Evolutionary conservation across 139 green algal genomes (phyloP).

Genomic region (Micractinium sp.): DNA sequence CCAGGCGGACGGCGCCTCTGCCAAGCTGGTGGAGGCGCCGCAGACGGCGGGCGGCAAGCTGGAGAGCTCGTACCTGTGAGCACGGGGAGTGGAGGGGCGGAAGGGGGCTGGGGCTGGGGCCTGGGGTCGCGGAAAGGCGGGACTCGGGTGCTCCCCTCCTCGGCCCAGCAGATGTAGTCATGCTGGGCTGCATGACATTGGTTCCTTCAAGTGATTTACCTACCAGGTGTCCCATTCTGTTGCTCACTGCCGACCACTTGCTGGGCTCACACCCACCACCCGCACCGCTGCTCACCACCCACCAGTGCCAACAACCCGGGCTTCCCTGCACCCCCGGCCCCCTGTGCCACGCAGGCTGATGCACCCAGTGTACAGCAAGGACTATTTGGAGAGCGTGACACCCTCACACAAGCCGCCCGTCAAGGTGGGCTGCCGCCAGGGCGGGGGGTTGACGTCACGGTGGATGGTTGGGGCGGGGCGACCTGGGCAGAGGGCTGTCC

Average conservation of each 20-base stretch:
- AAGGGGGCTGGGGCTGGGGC: background rate
- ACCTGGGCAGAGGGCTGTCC: too few relatives aligned
- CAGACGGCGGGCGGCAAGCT: slow-evolving; percentile 12
- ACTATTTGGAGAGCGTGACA: slow-evolving; percentile 70
- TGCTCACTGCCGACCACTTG: background rate
- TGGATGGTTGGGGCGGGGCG: background rate
- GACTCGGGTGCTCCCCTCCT: too few relatives aligned
- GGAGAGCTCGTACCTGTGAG: slow-evolving; percentile 4
- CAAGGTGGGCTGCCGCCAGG: slow-evolving; percentile 47
- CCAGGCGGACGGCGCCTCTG: background rate
- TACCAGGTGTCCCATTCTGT: background rate
- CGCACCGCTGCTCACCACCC: too few relatives aligned
- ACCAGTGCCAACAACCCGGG: too few relatives aligned
- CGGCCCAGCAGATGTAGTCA: too few relatives aligned
- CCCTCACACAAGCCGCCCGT: slow-evolving; percentile 61
- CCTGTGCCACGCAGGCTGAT: slow-evolving; percentile 39
- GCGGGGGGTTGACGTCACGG: background rate
- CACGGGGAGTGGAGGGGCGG: background rate
- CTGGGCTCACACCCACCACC: background rate
- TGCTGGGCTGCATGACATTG: too few relatives aligned
- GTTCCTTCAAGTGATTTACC: background rate
- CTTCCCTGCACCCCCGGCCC: too few relatives aligned
- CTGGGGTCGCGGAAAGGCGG: background rate
- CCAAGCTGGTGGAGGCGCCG: background rate
- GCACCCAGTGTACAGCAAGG: slow-evolving; percentile 67